Conservation (phyloP, 805 yeast species). For the Vanderwaltozyma tropicalis region DNA sequence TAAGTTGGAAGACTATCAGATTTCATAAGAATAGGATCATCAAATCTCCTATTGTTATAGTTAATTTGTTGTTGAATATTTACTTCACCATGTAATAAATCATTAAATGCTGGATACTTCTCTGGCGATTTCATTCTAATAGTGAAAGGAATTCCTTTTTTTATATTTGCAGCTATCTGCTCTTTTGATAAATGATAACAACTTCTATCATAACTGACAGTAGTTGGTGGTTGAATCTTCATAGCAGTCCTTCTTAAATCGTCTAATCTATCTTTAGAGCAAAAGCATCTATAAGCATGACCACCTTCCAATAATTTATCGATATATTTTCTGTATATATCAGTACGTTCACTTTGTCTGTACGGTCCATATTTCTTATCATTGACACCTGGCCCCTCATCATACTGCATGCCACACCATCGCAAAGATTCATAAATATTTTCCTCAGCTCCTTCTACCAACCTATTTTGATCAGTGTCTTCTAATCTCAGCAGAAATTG, state of each 20-base stretch:
- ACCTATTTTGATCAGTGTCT: conserved; percentile 81
- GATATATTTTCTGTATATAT: conserved; percentile 54
- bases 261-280: conserved; percentile 69
- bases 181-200: conserved; percentile 43
- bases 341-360: conserved; percentile 70
- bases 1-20: conserved; percentile 95
- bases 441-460: conserved; percentile 73
- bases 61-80: conserved; percentile 76
- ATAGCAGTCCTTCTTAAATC: conserved; percentile 63
- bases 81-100: conserved; percentile 67
- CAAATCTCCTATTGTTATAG: conserved; percentile 59
- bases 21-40: conserved; percentile 81
- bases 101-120: conserved; percentile 54
- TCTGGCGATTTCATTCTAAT: conserved; percentile 73
- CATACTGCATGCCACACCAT: conserved; percentile 69
- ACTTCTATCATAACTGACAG: conserved; percentile 82
- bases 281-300: conserved; percentile 76
- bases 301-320: conserved; percentile 49
- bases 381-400: conserved; percentile 76
- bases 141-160: conserved; percentile 35
- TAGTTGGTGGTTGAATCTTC: conserved; percentile 72
- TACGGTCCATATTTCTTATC: conserved; percentile 84
- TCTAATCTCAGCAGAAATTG: conserved; percentile 74
- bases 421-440: conserved; percentile 62
- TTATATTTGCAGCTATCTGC: conserved; percentile 31